These are phyloP conservation scores for Termitomyces sp. DNA, from an alignment of 768 basidiomycete species.

Conservation along the genomic window DNA sequence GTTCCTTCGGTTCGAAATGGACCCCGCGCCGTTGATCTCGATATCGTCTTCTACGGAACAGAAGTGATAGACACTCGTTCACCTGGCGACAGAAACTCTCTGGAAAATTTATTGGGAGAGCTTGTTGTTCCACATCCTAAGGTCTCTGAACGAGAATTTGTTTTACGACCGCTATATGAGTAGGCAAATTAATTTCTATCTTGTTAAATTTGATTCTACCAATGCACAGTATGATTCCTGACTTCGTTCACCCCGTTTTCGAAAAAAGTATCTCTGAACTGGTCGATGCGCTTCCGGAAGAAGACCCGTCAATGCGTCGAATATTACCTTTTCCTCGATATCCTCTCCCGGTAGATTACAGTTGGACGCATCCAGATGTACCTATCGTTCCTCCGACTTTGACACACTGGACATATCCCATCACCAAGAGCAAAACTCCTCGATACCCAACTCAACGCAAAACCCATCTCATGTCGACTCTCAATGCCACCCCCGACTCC, in stretches of 20 bases:
- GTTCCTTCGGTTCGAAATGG: constrained; percentile 77
- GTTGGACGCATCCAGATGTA: constrained; percentile 21
- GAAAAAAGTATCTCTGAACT: constrained; percentile 42
- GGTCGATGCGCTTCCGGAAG: constrained; percentile 33
- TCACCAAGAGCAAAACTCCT: constrained; percentile 11
- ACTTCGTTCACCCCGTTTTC: constrained; percentile 59
- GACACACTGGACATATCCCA: constrained; percentile 45
- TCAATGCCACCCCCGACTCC: constrained; percentile 93
- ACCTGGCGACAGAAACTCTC: constrained; percentile 27
- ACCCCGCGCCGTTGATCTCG: constrained; percentile 86
- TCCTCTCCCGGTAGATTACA: constrained; percentile 22
- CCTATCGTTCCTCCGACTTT: constrained; percentile 40
- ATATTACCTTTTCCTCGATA: constrained; percentile 71
- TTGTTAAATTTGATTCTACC: not conserved
- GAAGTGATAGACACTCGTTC: constrained; percentile 53
- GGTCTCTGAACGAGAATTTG: constrained; percentile 85
- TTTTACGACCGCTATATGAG: constrained; percentile 85
- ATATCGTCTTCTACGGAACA: constrained; percentile 74
- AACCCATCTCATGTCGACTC: constrained; percentile 84
- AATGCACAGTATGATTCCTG: constrained; percentile 68
- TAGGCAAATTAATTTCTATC: constrained; percentile 34
- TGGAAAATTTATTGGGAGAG: constrained; percentile 58
- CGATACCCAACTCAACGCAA: constrained; percentile 20
- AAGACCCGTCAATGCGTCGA: constrained; percentile 53
- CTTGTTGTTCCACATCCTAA: constrained; percentile 84